phyloP scores from a whole-genome alignment of 345 rosid genomes.

The Adansonia digitata region DNA sequence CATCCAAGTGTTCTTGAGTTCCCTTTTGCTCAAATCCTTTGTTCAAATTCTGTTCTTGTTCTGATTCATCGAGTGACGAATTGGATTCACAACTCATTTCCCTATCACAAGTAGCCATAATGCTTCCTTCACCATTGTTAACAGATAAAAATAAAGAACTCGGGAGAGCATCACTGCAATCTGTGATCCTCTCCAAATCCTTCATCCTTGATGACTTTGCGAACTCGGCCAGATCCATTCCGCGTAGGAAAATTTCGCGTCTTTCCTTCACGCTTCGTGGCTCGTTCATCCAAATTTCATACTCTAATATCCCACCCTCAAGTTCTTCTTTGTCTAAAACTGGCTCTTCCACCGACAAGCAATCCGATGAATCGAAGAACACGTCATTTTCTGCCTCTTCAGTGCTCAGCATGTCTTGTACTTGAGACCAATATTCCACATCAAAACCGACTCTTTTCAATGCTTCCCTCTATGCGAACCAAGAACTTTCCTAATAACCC shows the following conservation, averaged over 20 bases:
- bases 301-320: slow-evolving; percentile 19
- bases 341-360: slow-evolving; percentile 32
- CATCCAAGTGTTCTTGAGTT: slow-evolving; percentile 14
- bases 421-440: slow-evolving; percentile 30
- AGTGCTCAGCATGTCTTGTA: slow-evolving; percentile 49
- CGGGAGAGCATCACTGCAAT: slow-evolving; percentile 43
- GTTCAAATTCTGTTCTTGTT: slow-evolving; percentile 6
- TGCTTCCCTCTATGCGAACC: slow-evolving; percentile 20
- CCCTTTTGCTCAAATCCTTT: slow-evolving; percentile 16
- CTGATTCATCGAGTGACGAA: slow-evolving; percentile 38
- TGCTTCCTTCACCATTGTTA: slow-evolving; percentile 18
- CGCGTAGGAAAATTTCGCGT: slow-evolving; percentile 42
- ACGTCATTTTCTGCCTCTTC: slow-evolving; percentile 41
- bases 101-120: slow-evolving; percentile 32
- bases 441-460: slow-evolving; percentile 20
- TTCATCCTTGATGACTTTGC: slow-evolving; percentile 5
- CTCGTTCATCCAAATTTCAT: slow-evolving; percentile 54
- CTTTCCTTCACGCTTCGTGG: slow-evolving; percentile 67
- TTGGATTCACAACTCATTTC: slow-evolving; percentile 37
- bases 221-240: slow-evolving; percentile 45
- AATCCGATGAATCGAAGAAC: slow-evolving; percentile 66
- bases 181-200: slow-evolving; percentile 39
- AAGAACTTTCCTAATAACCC: slow-evolving; percentile 16
- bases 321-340: slow-evolving; percentile 24
- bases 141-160: slow-evolving; percentile 22